phyloP scores from a whole-genome alignment of 1,139 yeast species.

The Debaryomyces psychrophilus region DNA sequence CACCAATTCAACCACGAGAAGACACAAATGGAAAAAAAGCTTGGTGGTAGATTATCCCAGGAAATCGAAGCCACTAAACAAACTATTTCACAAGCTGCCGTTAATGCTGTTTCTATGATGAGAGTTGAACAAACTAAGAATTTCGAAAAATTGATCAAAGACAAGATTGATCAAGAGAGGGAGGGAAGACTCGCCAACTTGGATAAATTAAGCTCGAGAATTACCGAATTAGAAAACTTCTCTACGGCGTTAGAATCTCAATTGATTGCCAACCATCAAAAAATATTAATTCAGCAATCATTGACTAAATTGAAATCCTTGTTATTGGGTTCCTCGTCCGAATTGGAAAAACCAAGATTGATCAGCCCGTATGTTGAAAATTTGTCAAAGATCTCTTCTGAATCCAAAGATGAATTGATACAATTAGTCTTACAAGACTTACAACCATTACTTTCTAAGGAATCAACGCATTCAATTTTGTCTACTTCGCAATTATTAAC shows the following conservation, averaged over 20 bases:
- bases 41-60: slow-evolving; percentile 57
- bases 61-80: slow-evolving; percentile 74
- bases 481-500: slow-evolving; percentile 67
- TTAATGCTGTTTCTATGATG: slow-evolving; percentile 73
- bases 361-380: slow-evolving; percentile 50
- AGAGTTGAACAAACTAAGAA: slow-evolving; percentile 73
- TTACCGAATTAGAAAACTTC: slow-evolving; percentile 61
- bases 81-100: slow-evolving; percentile 72
- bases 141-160: slow-evolving; percentile 64
- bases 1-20: slow-evolving; percentile 58
- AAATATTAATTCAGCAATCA: slow-evolving; percentile 59
- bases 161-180: slow-evolving; percentile 78
- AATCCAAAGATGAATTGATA: slow-evolving; percentile 47
- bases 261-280: slow-evolving; percentile 56
- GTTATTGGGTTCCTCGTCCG: slow-evolving; percentile 35
- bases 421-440: slow-evolving; percentile 41
- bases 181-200: slow-evolving; percentile 76
- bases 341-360: slow-evolving; percentile 32
- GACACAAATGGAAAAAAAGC: slow-evolving; percentile 62
- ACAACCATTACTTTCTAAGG: slow-evolving; percentile 46
- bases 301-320: slow-evolving; percentile 56
- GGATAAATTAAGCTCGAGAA: slow-evolving; percentile 58
- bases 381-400: slow-evolving; percentile 46
- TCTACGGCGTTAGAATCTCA: slow-evolving; percentile 61
- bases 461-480: slow-evolving; percentile 61